Percentiles rank a stretch among this genome's conserved stretches.
Evolutionary conservation across 805 yeast species (phyloP).

Genomic region (Kregervanrija delftensis): DNA sequence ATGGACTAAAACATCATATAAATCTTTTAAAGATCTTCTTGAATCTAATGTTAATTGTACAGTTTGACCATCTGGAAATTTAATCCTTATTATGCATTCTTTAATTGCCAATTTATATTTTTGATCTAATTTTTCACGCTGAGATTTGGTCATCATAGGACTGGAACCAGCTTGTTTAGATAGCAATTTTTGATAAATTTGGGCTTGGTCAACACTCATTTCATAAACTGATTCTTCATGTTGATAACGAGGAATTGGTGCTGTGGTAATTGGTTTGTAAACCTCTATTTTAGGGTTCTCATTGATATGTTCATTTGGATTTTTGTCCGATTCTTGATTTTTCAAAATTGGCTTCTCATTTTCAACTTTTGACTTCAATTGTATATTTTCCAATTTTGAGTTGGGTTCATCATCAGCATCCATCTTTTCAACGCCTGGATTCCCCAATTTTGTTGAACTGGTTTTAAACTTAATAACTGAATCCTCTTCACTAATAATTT

Average conservation of each 20-base stretch:
- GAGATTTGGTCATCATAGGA: constrained; percentile 23
- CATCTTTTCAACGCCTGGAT: too few species aligned
- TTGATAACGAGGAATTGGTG: constrained; percentile 7
- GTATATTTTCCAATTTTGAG: too few species aligned
- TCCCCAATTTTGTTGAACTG: too few species aligned
- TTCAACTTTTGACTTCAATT: not conserved
- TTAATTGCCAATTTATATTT: constrained; percentile 20
- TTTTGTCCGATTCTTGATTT: not conserved
- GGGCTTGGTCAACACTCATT: constrained; percentile 46
- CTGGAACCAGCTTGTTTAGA: constrained; percentile 35
- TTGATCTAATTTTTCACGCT: constrained; percentile 27
- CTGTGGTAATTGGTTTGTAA: constrained; percentile 9
- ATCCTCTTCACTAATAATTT: not conserved
- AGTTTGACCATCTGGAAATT: constrained; percentile 50
- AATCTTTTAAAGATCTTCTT: constrained; percentile 30
- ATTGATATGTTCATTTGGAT: not conserved
- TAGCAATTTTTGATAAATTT: constrained; percentile 44
- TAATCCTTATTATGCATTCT: constrained; percentile 39
- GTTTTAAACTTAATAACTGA: not conserved
- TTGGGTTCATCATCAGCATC: too few species aligned
- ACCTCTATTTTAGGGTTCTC: constrained; percentile 12
- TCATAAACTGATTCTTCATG: constrained; percentile 36
- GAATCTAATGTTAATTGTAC: constrained; percentile 46
- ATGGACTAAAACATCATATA: constrained; percentile 13
- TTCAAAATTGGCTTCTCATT: not conserved